A percentile compares a stretch with the other conserved stretches of the same genome.
phyloP scores from a whole-genome alignment of 148 eudicot species.

The Nyssa sinensis region DNA sequence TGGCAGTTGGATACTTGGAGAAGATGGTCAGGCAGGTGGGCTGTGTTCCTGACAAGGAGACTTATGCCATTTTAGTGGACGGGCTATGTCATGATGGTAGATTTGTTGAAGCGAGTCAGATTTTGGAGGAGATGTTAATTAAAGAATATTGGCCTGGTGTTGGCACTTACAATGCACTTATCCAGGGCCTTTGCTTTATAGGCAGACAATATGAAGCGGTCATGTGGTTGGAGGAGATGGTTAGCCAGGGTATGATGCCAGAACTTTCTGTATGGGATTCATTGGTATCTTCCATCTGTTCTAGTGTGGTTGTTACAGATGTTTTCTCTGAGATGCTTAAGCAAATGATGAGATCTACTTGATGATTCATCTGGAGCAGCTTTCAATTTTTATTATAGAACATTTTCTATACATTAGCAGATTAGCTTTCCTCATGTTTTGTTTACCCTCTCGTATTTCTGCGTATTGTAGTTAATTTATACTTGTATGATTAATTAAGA shows the following conservation, averaged over 20 bases:
- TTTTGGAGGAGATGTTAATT: slow-evolving; percentile 66
- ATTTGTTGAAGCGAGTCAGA: slow-evolving; percentile 58
- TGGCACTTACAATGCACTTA: slow-evolving; percentile 39
- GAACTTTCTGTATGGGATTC: slow-evolving; percentile 51
- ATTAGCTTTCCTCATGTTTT: neutral
- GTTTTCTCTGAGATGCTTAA: slow-evolving; percentile 20
- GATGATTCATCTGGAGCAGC: slow-evolving; percentile 2
- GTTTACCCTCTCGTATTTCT: neutral
- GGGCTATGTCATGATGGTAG: slow-evolving; percentile 62
- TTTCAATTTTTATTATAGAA: neutral
- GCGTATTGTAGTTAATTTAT: neutral
- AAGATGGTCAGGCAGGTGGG: slow-evolving; percentile 67
- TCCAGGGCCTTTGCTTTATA: slow-evolving; percentile 64
- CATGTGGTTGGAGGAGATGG: slow-evolving; percentile 94
- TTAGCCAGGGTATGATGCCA: slow-evolving; percentile 65
- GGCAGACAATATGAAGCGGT: slow-evolving; percentile 60
- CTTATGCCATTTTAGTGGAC: slow-evolving; percentile 50
- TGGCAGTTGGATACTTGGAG: slow-evolving; percentile 57
- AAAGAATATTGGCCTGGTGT: slow-evolving; percentile 52
- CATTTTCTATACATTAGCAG: neutral
- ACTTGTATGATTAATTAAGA: too few species aligned
- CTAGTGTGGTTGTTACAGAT: slow-evolving; percentile 19
- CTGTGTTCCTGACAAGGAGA: slow-evolving; percentile 59
- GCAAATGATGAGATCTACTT: slow-evolving; percentile 13
- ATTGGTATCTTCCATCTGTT: slow-evolving; percentile 49